Percentiles rank a stretch among this genome's conserved stretches.
phyloP scores from a whole-genome alignment of 805 yeast genomes.

The Myxozyma neotropica region DNA sequence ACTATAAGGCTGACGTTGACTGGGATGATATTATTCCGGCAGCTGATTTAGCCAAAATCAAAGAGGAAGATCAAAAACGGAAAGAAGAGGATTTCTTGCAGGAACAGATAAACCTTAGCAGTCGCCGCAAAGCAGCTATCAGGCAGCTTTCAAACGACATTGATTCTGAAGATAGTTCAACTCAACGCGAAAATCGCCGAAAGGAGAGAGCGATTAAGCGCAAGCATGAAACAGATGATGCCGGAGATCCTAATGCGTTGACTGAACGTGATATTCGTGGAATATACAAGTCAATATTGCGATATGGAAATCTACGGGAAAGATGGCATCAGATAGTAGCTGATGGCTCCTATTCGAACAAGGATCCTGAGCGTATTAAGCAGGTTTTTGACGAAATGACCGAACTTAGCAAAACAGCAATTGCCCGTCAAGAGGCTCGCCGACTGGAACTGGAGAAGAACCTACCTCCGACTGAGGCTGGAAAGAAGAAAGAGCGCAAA shows the following conservation, averaged over 20 bases:
- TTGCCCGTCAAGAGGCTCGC: conserved; percentile 65
- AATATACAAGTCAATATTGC: conserved; percentile 77
- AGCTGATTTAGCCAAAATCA: conserved; percentile 82
- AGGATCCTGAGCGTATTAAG: conserved; percentile 76
- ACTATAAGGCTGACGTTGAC: conserved; percentile 87
- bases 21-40: conserved; percentile 99
- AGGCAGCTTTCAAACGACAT: conserved; percentile 43
- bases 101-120: conserved; percentile 85
- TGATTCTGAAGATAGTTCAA: conserved; percentile 47
- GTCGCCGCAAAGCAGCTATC: conserved; percentile 63
- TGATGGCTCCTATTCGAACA: conserved; percentile 85
- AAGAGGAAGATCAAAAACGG: conserved; percentile 85
- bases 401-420: conserved; percentile 60
- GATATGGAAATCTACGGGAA: conserved; percentile 72
- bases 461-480: conserved; percentile 40
- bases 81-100: conserved; percentile 84
- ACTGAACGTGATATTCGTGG: conserved; percentile 87
- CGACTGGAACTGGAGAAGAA: conserved; percentile 46
- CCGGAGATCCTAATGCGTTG: conserved; percentile 54
- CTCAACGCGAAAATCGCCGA: conserved; percentile 45
- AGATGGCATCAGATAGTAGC: conserved; percentile 84
- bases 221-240: conserved; percentile 39
- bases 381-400: conserved; percentile 75
- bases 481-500: conserved; percentile 77
- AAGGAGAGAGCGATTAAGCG: conserved; percentile 46